Conservation (phyloP, 192 early-diverging fungal species). For the Backusella liffmaniae region DNA sequence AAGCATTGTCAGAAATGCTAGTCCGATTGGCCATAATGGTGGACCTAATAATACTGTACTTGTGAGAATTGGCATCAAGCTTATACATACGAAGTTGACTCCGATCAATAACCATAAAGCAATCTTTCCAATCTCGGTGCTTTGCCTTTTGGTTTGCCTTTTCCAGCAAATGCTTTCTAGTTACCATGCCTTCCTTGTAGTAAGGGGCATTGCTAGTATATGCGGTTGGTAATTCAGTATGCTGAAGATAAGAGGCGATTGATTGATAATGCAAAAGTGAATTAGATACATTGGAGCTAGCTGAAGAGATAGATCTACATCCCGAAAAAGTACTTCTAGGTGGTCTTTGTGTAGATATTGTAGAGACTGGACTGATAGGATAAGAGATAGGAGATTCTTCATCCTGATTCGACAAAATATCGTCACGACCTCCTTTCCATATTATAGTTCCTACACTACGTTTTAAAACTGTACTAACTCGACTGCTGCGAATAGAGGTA, state of each 20-base stretch:
- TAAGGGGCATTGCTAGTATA: constrained; percentile 35
- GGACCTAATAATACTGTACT: constrained; percentile 9
- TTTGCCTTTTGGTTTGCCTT: constrained; percentile 73
- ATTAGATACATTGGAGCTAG: neutral
- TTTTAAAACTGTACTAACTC: constrained; percentile 18
- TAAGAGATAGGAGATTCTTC: neutral
- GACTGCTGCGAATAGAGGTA: neutral
- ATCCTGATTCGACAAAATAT: too few relatives aligned
- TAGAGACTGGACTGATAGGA: neutral
- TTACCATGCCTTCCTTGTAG: constrained; percentile 74
- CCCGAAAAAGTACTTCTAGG: neutral
- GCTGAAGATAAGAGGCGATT: constrained; percentile 14
- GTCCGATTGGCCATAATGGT: constrained; percentile 8
- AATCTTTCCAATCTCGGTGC: constrained; percentile 82
- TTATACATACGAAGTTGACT: constrained; percentile 73
- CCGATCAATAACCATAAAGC: constrained; percentile 71
- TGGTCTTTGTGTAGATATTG: neutral
- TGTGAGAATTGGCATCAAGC: constrained; percentile 6
- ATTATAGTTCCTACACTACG: constrained; percentile 28
- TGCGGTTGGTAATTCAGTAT: constrained; percentile 14
- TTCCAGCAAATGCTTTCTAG: constrained; percentile 86
- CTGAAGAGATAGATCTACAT: neutral
- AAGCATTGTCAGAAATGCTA: constrained; percentile 13
- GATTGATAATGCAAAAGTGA: neutral
- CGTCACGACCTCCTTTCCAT: constrained; percentile 21